Conservation (phyloP, 78 protist genomes). For the Cavenderia fasciculata region DNA sequence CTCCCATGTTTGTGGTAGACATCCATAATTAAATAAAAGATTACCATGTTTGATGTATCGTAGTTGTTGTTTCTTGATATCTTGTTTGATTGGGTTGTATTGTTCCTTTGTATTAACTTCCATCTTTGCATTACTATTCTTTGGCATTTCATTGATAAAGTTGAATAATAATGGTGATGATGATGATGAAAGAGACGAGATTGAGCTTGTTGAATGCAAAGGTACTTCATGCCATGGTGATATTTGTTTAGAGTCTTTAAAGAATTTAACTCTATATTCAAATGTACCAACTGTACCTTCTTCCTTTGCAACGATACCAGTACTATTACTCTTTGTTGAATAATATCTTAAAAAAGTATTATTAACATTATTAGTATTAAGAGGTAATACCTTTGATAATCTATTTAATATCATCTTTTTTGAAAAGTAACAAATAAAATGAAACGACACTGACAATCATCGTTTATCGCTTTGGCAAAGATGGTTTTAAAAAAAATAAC, state of each 20-base stretch:
- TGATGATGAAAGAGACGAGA: not conserved
- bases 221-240: conserved; percentile 76
- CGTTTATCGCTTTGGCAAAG: too few species aligned
- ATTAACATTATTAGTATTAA: too few species aligned
- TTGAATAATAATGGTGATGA: not conserved
- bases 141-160: conserved; percentile 71
- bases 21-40: conserved; percentile 92
- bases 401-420: too few species aligned
- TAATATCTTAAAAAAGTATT: too few species aligned
- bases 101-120: conserved; percentile 80
- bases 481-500: too few species aligned
- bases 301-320: conserved; percentile 34
- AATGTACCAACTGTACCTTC: conserved; percentile 23
- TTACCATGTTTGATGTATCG: conserved; percentile 82
- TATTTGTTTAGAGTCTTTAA: not conserved
- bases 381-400: too few species aligned
- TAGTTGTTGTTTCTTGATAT: conserved; percentile 76
- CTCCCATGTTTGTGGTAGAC: conserved; percentile 93
- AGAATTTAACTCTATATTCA: conserved; percentile 34
- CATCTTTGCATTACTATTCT: conserved; percentile 79
- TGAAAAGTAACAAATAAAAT: too few species aligned
- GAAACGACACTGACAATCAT: too few species aligned
- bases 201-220: not conserved
- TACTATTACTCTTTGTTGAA: too few species aligned
- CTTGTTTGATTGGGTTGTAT: conserved; percentile 90